phyloP scores from a whole-genome alignment of 768 basidiomycete genomes.

The Termitomyces sp. region DNA sequence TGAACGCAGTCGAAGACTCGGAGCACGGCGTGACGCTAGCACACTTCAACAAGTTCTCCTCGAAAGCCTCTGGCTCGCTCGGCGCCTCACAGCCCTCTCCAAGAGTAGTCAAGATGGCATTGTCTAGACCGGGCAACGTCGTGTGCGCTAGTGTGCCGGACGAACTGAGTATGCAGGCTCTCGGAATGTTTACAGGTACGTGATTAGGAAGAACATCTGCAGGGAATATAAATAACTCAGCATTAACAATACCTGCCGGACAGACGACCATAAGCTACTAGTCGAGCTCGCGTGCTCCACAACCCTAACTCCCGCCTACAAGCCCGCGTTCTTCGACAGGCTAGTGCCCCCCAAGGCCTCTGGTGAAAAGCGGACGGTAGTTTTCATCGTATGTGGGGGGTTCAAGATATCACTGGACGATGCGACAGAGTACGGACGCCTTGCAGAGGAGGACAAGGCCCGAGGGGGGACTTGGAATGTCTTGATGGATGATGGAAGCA shows the following conservation, averaged over 20 bases:
- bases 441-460: constrained; percentile 30
- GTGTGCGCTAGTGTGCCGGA: constrained; percentile 61
- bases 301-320: constrained; percentile 64
- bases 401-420: constrained; percentile 61
- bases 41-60: constrained; percentile 51
- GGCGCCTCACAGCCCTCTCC: constrained; percentile 65
- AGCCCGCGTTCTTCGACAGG: constrained; percentile 45
- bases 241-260: neutral
- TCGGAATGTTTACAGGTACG: constrained; percentile 54
- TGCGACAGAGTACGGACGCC: constrained; percentile 38
- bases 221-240: neutral
- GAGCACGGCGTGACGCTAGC: constrained; percentile 48
- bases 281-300: constrained; percentile 74
- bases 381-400: constrained; percentile 70
- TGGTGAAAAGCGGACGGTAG: constrained; percentile 33
- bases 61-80: constrained; percentile 62
- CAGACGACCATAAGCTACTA: constrained; percentile 73
- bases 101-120: constrained; percentile 58
- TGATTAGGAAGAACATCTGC: neutral
- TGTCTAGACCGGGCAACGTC: constrained; percentile 52
- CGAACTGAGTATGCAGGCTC: constrained; percentile 61
- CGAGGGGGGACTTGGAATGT: constrained; percentile 28
- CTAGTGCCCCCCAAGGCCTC: constrained; percentile 32
- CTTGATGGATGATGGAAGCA: constrained; percentile 33
- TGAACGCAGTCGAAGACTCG: constrained; percentile 33